Base-by-base conservation (phyloP, 371 early-diverging fungal genomes). In the Polyrhizophydium stewartii region DNA sequence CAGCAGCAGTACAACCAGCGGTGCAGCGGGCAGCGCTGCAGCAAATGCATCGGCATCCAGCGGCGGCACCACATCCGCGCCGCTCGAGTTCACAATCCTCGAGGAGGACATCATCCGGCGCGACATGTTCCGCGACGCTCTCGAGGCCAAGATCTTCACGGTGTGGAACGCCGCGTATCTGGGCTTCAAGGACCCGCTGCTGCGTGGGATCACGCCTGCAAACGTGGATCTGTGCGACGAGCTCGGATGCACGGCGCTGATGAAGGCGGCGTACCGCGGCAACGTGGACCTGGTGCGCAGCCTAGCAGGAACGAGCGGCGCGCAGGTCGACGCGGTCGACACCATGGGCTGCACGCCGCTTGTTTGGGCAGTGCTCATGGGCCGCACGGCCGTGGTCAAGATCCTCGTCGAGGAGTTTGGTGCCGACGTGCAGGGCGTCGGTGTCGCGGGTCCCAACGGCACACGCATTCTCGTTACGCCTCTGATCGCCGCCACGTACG, bases 191-290 rank as follows among this genome's bases (percentile, higher is more conserved):
- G 55, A 47, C 25, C 49, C 49, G 49, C 6, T 59, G 25, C 3
- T 33, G 31, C 32, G 63, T 0, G 41, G n/a, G 2, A 45, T 61
- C 19, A 16, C 41, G 30, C n/a, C 28, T 2, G 24, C 38, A 21
- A 56, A 52, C 49, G n/a, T 63, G 17, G 25, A 64, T 16, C 19
- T 46, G 19, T 1, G 56, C n/a, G 78, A 75, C 62, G 63, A 64
- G 35, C 22, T 45, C 22, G 74, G 76, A 0, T 62, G 45, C 31
- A 75, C 77, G 0, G 31, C 71, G 17, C 62, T 79, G n/a, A 79
- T 79, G 78, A 78, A 80, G 59, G 78, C 81, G 10, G 60, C 70
- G n/a, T 65, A 62, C 30, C 40, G 55, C 16, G 76, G 76, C 5
- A 67, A 80, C 27, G 13, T 69, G 5, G 40, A 22, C 2, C 21